Conservation (phyloP, 2,329 filamentous ascomycete genomes). For the Dactylonectria estremocensis region DNA sequence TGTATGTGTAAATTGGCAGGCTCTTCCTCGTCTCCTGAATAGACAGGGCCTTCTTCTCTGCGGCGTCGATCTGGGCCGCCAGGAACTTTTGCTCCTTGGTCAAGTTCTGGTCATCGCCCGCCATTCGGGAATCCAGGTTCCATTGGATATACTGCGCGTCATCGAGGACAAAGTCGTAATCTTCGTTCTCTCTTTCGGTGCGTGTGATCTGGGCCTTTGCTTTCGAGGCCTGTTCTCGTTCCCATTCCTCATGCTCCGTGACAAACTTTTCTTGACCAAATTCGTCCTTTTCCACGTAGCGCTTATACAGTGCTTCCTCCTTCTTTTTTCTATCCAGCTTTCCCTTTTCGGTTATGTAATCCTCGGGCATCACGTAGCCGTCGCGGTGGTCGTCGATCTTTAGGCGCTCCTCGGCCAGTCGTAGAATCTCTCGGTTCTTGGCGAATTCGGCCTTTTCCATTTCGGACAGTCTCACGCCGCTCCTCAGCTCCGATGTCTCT, state of each 20-base stretch:
- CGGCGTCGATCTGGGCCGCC: constrained; percentile 86
- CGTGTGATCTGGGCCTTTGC: constrained; percentile 88
- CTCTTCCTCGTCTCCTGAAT: constrained; percentile 95
- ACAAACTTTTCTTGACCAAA: constrained; percentile 90
- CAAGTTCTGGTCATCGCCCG: constrained; percentile 79
- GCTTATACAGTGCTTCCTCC: constrained; percentile 89
- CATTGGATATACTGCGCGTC: constrained; percentile 90
- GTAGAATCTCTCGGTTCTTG: constrained; percentile 86
- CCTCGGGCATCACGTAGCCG: constrained; percentile 93
- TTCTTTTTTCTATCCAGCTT: constrained; percentile 91
- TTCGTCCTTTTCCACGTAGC: constrained; percentile 90
- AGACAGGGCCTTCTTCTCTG: constrained; percentile 87
- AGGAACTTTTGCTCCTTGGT: constrained; percentile 85
- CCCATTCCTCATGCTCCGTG: constrained; percentile 97
- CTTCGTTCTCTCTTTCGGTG: constrained; percentile 81
- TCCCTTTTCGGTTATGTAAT: constrained; percentile 94
- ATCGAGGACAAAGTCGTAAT: constrained; percentile 96
- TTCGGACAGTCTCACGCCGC: constrained; percentile 81
- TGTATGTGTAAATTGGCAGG: constrained; percentile 90
- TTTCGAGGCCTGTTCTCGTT: constrained; percentile 88
- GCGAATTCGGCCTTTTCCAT: constrained; percentile 90
- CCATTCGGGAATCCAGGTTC: constrained; percentile 80
- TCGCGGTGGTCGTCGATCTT: constrained; percentile 93
- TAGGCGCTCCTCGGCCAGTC: constrained; percentile 86
- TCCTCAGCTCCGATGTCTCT: constrained; percentile 85